phyloP scores from a whole-genome alignment of 2,329 filamentous ascomycete species.

The Niveomyces coronatus region DNA sequence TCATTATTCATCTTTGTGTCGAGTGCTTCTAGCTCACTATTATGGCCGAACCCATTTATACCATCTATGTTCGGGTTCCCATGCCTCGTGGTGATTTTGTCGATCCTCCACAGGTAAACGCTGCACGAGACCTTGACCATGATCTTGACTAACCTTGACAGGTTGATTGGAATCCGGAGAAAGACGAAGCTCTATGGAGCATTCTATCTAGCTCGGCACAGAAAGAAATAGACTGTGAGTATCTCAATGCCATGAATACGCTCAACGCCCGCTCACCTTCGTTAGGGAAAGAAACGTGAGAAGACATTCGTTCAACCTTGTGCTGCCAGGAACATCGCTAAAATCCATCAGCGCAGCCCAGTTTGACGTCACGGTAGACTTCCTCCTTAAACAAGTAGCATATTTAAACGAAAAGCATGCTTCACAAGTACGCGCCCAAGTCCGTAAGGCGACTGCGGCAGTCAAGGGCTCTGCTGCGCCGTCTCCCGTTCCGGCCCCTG shows the following conservation, averaged over 20 bases:
- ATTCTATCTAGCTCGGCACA: slow-evolving; percentile 74
- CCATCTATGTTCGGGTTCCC: slow-evolving; percentile 81
- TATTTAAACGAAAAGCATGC: slow-evolving; percentile 89
- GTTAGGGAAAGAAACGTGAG: slow-evolving; percentile 63
- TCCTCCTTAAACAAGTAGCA: slow-evolving; percentile 85
- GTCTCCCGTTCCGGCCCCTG: slow-evolving; percentile 45
- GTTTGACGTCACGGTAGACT: slow-evolving; percentile 79
- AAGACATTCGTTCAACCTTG: slow-evolving; percentile 23
- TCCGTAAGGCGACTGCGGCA: slow-evolving; percentile 60
- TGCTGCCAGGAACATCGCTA: neutral
- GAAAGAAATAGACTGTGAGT: slow-evolving; percentile 76
- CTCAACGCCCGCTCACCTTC: neutral
- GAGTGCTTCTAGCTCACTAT: no score
- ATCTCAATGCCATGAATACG: neutral
- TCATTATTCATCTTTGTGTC: slow-evolving; percentile 3
- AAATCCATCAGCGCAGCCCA: slow-evolving; percentile 47
- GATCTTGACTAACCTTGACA: slow-evolving; percentile 27
- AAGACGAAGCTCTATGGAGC: slow-evolving; percentile 85
- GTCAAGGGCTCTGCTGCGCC: slow-evolving; percentile 45
- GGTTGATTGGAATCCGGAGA: slow-evolving; percentile 80
- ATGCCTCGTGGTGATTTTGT: slow-evolving; percentile 80
- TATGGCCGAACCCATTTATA: slow-evolving; percentile 50
- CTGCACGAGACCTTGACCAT: slow-evolving; percentile 8
- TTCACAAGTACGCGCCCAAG: slow-evolving; percentile 80
- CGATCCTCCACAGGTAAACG: slow-evolving; percentile 71